These are phyloP conservation scores for Castanea mollissima DNA, from an alignment of 306 rosid genomes.

Conservation along the genomic window DNA sequence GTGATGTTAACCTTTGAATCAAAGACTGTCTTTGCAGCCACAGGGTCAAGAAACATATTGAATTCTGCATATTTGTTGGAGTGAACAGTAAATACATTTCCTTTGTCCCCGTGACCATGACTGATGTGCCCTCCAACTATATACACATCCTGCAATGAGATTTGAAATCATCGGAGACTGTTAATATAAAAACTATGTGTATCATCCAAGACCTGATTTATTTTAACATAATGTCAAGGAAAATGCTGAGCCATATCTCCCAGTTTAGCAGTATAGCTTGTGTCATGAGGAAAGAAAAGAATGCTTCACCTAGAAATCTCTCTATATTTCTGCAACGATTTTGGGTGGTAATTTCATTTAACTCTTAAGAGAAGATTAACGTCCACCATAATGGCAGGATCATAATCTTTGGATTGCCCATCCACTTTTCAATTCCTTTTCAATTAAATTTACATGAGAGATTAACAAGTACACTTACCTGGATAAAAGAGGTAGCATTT, in stretches of 20 bases:
- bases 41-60: constrained; percentile 86
- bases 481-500: constrained; percentile 51
- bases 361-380: too few species aligned
- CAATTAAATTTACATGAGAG: background rate
- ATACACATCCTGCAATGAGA: constrained; percentile 61
- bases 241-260: background rate
- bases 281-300: background rate
- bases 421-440: background rate
- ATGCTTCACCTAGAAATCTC: background rate
- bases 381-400: too few species aligned
- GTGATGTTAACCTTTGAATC: constrained; percentile 58
- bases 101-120: constrained; percentile 43
- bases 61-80: constrained; percentile 77
- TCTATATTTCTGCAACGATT: too few species aligned
- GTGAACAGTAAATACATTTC: constrained; percentile 71
- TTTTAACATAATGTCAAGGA: background rate
- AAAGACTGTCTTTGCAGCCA: constrained; percentile 70
- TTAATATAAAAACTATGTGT: background rate
- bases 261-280: background rate
- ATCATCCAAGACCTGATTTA: constrained; percentile 7
- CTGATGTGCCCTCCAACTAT: constrained; percentile 82
- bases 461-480: constrained; percentile 39
- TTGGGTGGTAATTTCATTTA: too few species aligned
- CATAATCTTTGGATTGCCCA: background rate
- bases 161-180: background rate